Conservation (phyloP, 495 filamentous ascomycete genomes). For the Neurospora africana region DNA sequence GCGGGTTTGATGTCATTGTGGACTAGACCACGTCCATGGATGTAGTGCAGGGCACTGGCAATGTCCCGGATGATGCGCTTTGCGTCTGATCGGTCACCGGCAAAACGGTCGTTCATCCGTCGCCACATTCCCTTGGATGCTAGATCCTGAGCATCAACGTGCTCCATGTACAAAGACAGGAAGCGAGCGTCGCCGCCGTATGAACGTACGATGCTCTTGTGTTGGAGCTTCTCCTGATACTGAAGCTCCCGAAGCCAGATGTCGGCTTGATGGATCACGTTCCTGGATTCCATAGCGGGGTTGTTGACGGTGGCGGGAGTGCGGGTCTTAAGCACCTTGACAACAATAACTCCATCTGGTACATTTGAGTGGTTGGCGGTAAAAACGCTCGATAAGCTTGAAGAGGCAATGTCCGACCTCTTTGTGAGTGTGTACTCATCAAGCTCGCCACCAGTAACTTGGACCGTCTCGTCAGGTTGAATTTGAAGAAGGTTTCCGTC, state of each 20-base stretch:
- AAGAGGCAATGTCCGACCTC: constrained; percentile 33
- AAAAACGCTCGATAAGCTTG: constrained; percentile 37
- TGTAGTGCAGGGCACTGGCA: constrained; percentile 33
- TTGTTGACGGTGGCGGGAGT: constrained; percentile 20
- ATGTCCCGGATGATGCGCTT: constrained; percentile 37
- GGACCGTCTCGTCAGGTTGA: constrained; percentile 29
- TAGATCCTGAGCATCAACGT: constrained; percentile 37
- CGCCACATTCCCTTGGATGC: constrained; percentile 31
- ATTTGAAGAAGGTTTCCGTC: constrained; percentile 25
- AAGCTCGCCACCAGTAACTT: constrained; percentile 28
- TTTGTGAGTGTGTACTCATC: constrained; percentile 37
- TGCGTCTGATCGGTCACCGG: constrained; percentile 29
- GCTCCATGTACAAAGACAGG: constrained; percentile 42
- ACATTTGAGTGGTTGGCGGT: constrained; percentile 36
- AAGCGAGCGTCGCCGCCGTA: constrained; percentile 41
- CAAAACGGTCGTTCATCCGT: constrained; percentile 28
- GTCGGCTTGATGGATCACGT: constrained; percentile 40
- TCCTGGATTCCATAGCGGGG: constrained; percentile 28
- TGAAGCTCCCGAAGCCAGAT: constrained; percentile 40
- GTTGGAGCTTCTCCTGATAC: constrained; percentile 35
- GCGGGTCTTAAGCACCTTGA: constrained; percentile 40
- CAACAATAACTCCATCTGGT: constrained; percentile 34
- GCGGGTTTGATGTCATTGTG: constrained; percentile 45
- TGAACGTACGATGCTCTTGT: constrained; percentile 37
- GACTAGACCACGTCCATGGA: constrained; percentile 33